These are phyloP conservation scores for Penicillium waksmanii DNA, from an alignment of 495 filamentous ascomycete species.

Conservation along the genomic window DNA sequence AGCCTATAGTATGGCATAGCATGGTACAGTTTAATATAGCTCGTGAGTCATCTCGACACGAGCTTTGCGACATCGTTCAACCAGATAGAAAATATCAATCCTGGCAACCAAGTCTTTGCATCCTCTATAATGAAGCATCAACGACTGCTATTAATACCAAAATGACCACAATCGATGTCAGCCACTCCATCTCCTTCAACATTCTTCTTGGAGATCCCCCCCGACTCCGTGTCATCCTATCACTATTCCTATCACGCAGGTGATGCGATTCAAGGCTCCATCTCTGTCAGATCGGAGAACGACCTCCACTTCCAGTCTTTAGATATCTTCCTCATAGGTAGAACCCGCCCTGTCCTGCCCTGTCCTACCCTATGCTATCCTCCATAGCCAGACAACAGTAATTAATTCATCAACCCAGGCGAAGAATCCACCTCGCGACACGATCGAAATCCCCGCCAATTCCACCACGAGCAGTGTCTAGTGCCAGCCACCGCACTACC, in stretches of 20 bases:
- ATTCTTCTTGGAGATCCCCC: constrained; percentile 6
- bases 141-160: background rate
- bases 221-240: background rate
- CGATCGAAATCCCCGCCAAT: background rate
- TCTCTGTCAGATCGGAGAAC: background rate
- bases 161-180: constrained; percentile 4
- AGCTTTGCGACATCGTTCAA: too few relatives aligned
- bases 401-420: background rate
- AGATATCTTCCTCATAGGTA: background rate
- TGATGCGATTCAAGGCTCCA: constrained; percentile 25
- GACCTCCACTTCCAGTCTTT: background rate
- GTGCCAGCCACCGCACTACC: constrained; percentile 53
- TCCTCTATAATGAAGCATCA: too few relatives aligned
- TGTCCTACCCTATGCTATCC: background rate
- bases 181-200: constrained; percentile 1
- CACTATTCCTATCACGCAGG: constrained; percentile 1
- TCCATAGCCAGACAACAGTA: background rate
- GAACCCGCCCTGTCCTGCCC: background rate
- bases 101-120: too few relatives aligned
- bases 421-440: background rate
- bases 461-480: background rate
- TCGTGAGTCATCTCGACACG: too few relatives aligned
- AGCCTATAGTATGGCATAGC: too few relatives aligned
- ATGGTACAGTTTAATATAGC: too few relatives aligned
- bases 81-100: too few relatives aligned